Evolutionary conservation across 345 rosid genomes (phyloP), one percentile per base, ranked within the genome.

Genomic region (Garcia nutans): DNA sequence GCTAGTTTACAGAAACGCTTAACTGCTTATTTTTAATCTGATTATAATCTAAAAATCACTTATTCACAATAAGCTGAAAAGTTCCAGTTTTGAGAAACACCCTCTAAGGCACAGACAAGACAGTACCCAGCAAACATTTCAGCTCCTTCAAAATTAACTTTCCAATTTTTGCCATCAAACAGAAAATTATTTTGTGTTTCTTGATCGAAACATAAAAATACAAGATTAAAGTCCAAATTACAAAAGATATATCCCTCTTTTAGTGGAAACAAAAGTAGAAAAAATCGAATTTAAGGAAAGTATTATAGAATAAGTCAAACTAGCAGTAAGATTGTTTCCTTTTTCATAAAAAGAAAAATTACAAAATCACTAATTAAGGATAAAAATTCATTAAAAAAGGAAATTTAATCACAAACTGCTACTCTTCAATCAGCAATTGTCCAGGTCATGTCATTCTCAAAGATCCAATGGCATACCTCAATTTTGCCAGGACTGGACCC

Each of bases 381-480:
- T 22, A 1, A 19, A 44, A 65, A 19, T 42, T 10, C 52, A 20
- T 41, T 10, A n/a, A 42, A 65, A 65, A 62, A 6, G 6, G 33
- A 28, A 24, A 61, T 52, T 74, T 6, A 16, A 59, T 45, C 24
- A 37, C 70, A 76, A 10, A 12, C 10, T 4, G 2, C n/a, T 33
- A 19, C 10, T 10, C 7, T 68, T 62, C 70, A 71, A 68, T 80
- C 83, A 7, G 74, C 83, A 28, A 16, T 5, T 0, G 67, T 76
- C 83, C 83, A 80, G 1, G 77, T 80, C 83, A 80, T 80, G 42
- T 80, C 83, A 24, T 80, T 80, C 80, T 80, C 77, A 73, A 80
- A 80, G 9, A 80, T 80, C 83, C 83, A 80, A 47, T 80, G 83
- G 77, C 83, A 80, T 10, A 80, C 80, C 37, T 80, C 83, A 68